Evolutionary conservation across 495 filamentous ascomycete genomes (phyloP).

Genomic region (Lasiosphaeriaceae sp.): DNA sequence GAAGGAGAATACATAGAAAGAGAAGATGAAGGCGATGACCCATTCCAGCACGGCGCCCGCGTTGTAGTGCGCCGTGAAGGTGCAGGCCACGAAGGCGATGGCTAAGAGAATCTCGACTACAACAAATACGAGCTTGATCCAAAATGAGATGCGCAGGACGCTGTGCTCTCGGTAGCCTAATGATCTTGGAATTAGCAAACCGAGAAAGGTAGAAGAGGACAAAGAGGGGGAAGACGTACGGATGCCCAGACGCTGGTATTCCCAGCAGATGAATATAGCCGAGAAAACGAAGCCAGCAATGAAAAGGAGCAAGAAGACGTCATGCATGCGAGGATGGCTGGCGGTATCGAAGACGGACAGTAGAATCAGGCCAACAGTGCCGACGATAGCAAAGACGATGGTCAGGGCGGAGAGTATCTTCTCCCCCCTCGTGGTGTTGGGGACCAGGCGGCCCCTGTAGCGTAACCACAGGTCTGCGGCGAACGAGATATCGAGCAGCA

Average conservation of each 20-base stretch:
- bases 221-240: slow-evolving; percentile 32
- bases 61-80: slow-evolving; percentile 43
- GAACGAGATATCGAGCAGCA: slow-evolving; percentile 82
- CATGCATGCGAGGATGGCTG: slow-evolving; percentile 61
- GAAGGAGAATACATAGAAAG: slow-evolving; percentile 84
- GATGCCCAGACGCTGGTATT: slow-evolving; percentile 79
- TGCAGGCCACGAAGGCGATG: slow-evolving; percentile 55
- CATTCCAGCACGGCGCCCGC: slow-evolving; percentile 62
- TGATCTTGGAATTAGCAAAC: slow-evolving; percentile 3
- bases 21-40: slow-evolving; percentile 86
- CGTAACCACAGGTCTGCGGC: slow-evolving; percentile 77
- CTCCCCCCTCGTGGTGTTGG: slow-evolving; percentile 63
- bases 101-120: slow-evolving; percentile 73
- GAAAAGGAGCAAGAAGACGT: slow-evolving; percentile 77
- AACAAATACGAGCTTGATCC: slow-evolving; percentile 77
- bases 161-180: slow-evolving; percentile 65
- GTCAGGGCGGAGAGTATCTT: slow-evolving; percentile 64
- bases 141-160: slow-evolving; percentile 72
- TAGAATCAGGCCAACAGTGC: slow-evolving; percentile 74
- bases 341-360: slow-evolving; percentile 81
- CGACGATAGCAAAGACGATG: slow-evolving; percentile 70
- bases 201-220: background rate
- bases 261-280: slow-evolving; percentile 80
- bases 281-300: slow-evolving; percentile 78
- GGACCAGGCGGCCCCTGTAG: slow-evolving; percentile 66